Conservation (phyloP, 2,329 filamentous ascomycete species). For the Xylariaceae sp. region DNA sequence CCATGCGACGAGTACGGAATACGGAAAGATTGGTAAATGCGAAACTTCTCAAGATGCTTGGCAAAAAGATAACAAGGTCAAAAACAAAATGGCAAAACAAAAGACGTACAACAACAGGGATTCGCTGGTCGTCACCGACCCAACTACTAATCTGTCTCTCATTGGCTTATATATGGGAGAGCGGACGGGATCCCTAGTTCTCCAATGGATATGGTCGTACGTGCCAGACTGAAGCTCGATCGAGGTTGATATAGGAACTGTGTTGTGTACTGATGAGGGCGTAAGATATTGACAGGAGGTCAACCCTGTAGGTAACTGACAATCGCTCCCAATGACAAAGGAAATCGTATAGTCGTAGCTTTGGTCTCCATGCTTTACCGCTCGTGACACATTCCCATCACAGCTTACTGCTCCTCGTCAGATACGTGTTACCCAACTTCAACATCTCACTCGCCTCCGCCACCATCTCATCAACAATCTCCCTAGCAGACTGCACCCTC, state of each 20-base stretch:
- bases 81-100: background rate
- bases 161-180: background rate
- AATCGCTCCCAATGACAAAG: background rate
- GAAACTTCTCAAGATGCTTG: too few relatives aligned
- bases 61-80: too few relatives aligned
- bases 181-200: conserved; percentile 1
- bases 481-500: conserved; percentile 71
- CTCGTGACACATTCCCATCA: conserved; percentile 23
- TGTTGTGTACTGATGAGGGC: too few relatives aligned
- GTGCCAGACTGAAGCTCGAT: background rate
- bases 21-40: too few relatives aligned
- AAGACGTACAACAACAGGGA: conserved; percentile 3
- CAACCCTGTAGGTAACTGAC: background rate
- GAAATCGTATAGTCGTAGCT: background rate
- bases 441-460: conserved; percentile 65
- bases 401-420: conserved; percentile 42
- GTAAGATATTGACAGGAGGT: background rate
- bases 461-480: conserved; percentile 91
- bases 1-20: too few relatives aligned
- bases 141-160: background rate
- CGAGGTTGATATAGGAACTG: background rate
- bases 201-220: conserved; percentile 4
- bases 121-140: background rate
- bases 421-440: conserved; percentile 55
- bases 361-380: background rate